Evolutionary conservation across 2,329 filamentous ascomycete genomes (phyloP), one percentile per base, ranked within the genome.

Genomic region (Cercospora berteroae): DNA sequence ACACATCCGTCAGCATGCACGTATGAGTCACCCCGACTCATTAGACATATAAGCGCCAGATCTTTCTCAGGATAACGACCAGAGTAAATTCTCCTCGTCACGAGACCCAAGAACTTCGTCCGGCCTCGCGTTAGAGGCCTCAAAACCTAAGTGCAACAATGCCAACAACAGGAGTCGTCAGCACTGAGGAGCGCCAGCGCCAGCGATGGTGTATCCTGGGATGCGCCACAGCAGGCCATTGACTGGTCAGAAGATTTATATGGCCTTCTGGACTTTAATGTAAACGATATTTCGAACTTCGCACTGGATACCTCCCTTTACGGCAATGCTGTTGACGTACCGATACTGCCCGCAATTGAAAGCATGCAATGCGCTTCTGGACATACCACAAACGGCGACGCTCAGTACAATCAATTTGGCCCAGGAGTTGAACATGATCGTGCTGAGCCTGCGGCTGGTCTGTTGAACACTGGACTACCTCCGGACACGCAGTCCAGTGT

Each of bases 61-160:
- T 13, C 20, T 33, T 18, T 18, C 29, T 58, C 13, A 29, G 55
- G 31, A 31, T 16, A 29, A 18, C 18, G 4, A 36, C 25, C 58
- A 44, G 29, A 29, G 10, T 36, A 36, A 33, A 20, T 55, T 12
- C 42, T 20, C 62, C 25, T 13, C n/a, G 27, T 33, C 50, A 20
- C 25, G 31, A 33, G 52, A 48, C 64, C 18, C 64, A 29, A 63
- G 29, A 8, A 27, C 20, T 4, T 31, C 62, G 52, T 36, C 36
- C n/a, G 67, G 67, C 67, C 67, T 69, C 67, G 57, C 60, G 65
- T 55, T 58, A 60, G 65, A 64, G 64, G 60, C 60, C 57, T 57
- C 20, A 23, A 23, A 36, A 63, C 33, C 48, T 50, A 66, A 61
- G 52, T 68, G 63, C 67, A 68, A 66, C 56, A 50, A 69, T 69